Conservation (phyloP, 495 filamentous ascomycete species). For the Corynascus novoguineensis region DNA sequence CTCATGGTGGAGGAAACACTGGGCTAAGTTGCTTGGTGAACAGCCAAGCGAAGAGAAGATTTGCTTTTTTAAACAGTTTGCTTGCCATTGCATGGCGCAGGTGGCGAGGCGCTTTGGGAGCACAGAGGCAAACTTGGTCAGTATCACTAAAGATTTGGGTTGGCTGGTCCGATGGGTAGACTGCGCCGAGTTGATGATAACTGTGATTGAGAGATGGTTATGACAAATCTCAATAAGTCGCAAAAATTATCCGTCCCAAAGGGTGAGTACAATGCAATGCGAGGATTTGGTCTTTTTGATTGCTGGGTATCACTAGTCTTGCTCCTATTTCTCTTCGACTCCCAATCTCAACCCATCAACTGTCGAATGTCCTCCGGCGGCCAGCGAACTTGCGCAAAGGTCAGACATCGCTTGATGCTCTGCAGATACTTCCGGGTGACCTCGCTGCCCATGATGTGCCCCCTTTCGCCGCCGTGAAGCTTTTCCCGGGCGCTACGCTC, state of each 20-base stretch:
- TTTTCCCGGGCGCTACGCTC: constrained; percentile 93
- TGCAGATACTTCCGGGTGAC: constrained; percentile 91
- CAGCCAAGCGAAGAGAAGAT: no score
- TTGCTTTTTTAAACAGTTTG: background rate
- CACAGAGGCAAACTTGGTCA: background rate
- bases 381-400: constrained; percentile 95
- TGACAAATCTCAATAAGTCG: no score
- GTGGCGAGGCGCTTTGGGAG: background rate
- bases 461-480: constrained; percentile 82
- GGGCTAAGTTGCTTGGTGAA: background rate
- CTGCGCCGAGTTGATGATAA: no score
- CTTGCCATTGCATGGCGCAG: constrained; percentile 7
- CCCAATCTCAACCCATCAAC: constrained; percentile 74
- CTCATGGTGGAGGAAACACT: constrained; percentile 11
- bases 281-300: no score
- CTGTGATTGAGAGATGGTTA: background rate
- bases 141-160: background rate
- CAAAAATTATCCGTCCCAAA: no score
- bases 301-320: constrained; percentile 14
- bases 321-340: constrained; percentile 8
- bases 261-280: no score
- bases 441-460: constrained; percentile 97
- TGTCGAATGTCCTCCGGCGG: constrained; percentile 87
- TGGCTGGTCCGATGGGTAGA: background rate
- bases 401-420: constrained; percentile 95